A percentile compares a stretch with the other conserved stretches of the same genome.
phyloP scores from a whole-genome alignment of 768 basidiomycete genomes.

The Tephrocybe sp. region DNA sequence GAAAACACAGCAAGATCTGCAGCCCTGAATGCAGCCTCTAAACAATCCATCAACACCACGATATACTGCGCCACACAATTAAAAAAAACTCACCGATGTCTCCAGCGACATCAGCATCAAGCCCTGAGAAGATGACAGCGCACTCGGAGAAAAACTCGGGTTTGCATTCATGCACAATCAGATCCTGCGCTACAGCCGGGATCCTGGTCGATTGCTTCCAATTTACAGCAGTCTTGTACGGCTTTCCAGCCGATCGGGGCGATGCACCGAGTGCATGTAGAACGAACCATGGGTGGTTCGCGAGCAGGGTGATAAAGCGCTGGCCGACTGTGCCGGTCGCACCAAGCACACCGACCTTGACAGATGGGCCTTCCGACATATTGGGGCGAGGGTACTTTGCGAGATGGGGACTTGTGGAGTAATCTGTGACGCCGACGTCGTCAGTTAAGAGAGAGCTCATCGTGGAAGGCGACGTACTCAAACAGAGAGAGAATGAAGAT shows the following conservation, averaged over 20 bases:
- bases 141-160: constrained; percentile 80
- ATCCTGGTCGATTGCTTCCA: constrained; percentile 91
- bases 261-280: constrained; percentile 90
- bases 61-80: neutral
- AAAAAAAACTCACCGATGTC: constrained; percentile 73
- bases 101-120: constrained; percentile 93
- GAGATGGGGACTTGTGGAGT: constrained; percentile 25
- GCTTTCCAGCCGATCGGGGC: constrained; percentile 80
- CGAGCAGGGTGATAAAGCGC: constrained; percentile 87
- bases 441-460: constrained; percentile 23
- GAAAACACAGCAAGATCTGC: constrained; percentile 94
- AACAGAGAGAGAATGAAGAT: neutral
- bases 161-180: constrained; percentile 75
- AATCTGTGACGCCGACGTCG: constrained; percentile 19
- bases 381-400: constrained; percentile 34
- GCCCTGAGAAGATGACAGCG: constrained; percentile 89
- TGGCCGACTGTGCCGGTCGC: constrained; percentile 96
- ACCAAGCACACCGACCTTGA: constrained; percentile 74
- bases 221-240: constrained; percentile 67
- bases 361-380: constrained; percentile 31
- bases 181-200: constrained; percentile 57
- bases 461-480: constrained; percentile 11
- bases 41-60: constrained; percentile 3
- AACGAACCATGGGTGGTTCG: constrained; percentile 87
- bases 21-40: constrained; percentile 83